phyloP scores from a whole-genome alignment of 208 protist species.

The Borovskyia barvae region DNA sequence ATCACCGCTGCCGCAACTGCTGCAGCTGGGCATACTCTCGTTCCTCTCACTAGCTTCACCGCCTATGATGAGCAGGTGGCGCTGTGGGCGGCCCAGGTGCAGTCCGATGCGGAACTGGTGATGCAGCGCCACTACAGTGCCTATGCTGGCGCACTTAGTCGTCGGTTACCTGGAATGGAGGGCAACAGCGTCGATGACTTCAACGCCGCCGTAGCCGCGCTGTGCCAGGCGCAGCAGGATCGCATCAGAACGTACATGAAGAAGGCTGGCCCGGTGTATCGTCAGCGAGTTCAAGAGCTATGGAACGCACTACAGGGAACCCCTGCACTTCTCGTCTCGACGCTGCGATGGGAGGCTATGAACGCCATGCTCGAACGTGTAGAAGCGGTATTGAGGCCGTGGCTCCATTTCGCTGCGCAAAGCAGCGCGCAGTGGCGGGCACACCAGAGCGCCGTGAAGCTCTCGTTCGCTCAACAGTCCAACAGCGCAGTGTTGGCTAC shows the following conservation, averaged over 20 bases:
- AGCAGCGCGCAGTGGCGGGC: conserved; percentile 41
- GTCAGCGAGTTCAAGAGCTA: conserved; percentile 69
- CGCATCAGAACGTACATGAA: conserved; percentile 37
- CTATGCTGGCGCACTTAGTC: conserved; percentile 40
- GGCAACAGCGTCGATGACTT: conserved; percentile 43
- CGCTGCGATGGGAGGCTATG: conserved; percentile 40
- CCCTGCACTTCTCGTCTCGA: conserved; percentile 43
- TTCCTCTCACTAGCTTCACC: conserved; percentile 35
- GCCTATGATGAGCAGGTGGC: conserved; percentile 39
- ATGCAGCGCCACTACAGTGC: conserved; percentile 42
- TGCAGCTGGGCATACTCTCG: conserved; percentile 10
- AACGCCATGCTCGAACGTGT: conserved; percentile 50
- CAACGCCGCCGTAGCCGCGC: conserved; percentile 19
- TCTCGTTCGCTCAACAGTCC: conserved; percentile 49
- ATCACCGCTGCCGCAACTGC: not conserved
- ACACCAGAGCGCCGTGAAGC: conserved; percentile 54
- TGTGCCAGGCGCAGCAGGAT: conserved; percentile 50
- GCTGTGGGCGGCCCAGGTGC: conserved; percentile 36
- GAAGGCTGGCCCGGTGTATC: conserved; percentile 42
- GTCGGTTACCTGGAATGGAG: conserved; percentile 46
- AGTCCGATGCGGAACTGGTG: conserved; percentile 23
- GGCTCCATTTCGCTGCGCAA: conserved; percentile 45
- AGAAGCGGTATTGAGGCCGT: conserved; percentile 44
- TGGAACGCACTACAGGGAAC: conserved; percentile 43
- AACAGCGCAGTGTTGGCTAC: conserved; percentile 33